These are phyloP conservation scores for Liriodendron chinense DNA, from an alignment of 164 flowering plant genomes.

Conservation along the genomic window DNA sequence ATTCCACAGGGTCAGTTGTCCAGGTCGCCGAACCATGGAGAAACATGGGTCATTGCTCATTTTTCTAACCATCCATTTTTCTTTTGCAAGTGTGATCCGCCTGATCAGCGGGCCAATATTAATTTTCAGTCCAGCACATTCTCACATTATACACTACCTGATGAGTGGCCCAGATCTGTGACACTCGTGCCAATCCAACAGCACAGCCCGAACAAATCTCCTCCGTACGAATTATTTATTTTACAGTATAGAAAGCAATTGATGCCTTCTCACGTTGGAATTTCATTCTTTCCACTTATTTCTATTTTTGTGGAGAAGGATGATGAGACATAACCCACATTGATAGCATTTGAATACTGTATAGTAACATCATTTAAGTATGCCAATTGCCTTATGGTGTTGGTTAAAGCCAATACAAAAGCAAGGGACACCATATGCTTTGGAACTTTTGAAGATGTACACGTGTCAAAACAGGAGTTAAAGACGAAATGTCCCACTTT, in stretches of 20 bases:
- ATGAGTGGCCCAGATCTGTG: too few relatives aligned
- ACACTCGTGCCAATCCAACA: too few relatives aligned
- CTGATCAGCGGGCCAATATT: too few relatives aligned
- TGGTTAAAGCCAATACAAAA: constrained; percentile 6
- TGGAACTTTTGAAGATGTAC: neutral
- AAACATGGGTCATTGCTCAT: too few relatives aligned
- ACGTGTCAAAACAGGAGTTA: neutral
- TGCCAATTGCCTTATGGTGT: constrained; percentile 3
- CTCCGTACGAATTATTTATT: too few relatives aligned
- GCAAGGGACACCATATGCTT: neutral
- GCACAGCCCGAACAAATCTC: too few relatives aligned
- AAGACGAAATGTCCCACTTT: neutral
- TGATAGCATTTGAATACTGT: neutral
- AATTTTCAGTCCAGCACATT: too few relatives aligned
- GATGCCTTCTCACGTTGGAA: neutral
- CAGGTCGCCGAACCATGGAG: too few relatives aligned
- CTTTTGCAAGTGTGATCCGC: too few relatives aligned
- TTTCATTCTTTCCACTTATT: neutral
- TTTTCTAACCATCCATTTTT: too few relatives aligned
- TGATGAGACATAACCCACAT: neutral
- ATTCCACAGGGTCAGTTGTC: too few relatives aligned
- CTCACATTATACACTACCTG: too few relatives aligned
- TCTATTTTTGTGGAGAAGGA: neutral
- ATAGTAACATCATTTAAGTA: neutral
- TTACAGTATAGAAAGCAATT: neutral